Conservation (phyloP, 352 stramenopile genomes). For the Phytophthora cryptogea region DNA sequence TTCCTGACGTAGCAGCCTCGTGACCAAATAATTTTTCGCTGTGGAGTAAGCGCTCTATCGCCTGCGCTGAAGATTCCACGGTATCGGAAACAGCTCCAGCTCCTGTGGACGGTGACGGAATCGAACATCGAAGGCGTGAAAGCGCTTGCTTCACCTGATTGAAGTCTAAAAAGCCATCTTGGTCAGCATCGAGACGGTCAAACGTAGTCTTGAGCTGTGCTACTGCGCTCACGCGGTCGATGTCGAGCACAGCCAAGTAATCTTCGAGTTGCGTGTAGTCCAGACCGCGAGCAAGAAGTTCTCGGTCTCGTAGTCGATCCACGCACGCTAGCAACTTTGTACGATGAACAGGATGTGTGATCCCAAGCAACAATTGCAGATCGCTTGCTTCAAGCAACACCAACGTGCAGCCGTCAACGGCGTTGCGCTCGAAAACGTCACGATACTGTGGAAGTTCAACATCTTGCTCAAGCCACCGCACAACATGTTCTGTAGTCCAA, state of each 20-base stretch:
- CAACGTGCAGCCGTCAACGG: conserved; percentile 70
- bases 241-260: conserved; percentile 73
- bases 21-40: conserved; percentile 34
- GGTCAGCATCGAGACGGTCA: conserved; percentile 63
- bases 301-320: conserved; percentile 66
- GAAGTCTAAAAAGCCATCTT: conserved; percentile 64
- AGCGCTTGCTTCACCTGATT: conserved; percentile 50
- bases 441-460: conserved; percentile 62
- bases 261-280: conserved; percentile 77
- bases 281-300: conserved; percentile 58
- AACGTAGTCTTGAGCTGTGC: conserved; percentile 73
- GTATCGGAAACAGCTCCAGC: neutral
- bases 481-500: conserved; percentile 60
- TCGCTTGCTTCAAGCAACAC: conserved; percentile 59
- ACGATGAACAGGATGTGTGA: conserved; percentile 64
- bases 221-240: conserved; percentile 65
- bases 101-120: conserved; percentile 2
- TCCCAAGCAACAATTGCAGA: conserved; percentile 64
- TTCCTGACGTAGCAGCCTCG: conserved; percentile 20
- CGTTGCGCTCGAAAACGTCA: conserved; percentile 52
- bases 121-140: conserved; percentile 33
- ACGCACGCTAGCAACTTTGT: conserved; percentile 56
- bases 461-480: conserved; percentile 49
- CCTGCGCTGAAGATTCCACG: conserved; percentile 31
- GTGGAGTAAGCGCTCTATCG: conserved; percentile 42